Evolutionary conservation across 192 early-diverging fungal species (phyloP).

Genomic region (Phycomyces blakesleeanus): DNA sequence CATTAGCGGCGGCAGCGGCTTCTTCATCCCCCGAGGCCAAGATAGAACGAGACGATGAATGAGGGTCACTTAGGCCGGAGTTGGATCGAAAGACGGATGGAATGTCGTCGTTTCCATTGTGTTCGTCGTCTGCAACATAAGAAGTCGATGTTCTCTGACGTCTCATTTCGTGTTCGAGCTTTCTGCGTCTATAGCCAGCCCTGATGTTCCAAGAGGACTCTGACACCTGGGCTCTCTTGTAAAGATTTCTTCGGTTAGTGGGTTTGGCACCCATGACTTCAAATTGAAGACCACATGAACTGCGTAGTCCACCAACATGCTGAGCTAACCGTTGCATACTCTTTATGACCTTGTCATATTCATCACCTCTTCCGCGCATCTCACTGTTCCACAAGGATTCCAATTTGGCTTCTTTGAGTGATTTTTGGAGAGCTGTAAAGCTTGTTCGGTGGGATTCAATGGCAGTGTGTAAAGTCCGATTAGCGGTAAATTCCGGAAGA

Average conservation of each 20-base stretch:
- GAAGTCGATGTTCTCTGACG: constrained; percentile 12
- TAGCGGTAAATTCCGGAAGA: constrained; percentile 48
- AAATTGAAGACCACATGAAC: constrained; percentile 66
- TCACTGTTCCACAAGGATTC: constrained; percentile 48
- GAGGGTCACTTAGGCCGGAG: background rate
- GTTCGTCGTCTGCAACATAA: background rate
- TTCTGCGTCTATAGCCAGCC: constrained; percentile 28
- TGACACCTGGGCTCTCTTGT: background rate
- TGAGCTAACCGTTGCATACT: constrained; percentile 66
- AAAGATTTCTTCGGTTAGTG: background rate
- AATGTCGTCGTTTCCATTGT: background rate
- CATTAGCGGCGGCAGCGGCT: constrained; percentile 24
- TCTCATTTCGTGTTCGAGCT: constrained; percentile 30
- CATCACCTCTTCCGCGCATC: constrained; percentile 41
- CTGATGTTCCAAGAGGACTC: constrained; percentile 19
- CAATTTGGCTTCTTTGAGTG: constrained; percentile 53
- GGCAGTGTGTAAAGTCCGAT: constrained; percentile 52
- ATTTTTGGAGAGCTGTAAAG: constrained; percentile 54
- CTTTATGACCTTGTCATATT: constrained; percentile 49
- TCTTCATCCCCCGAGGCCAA: background rate
- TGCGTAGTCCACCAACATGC: constrained; percentile 65
- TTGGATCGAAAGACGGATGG: background rate
- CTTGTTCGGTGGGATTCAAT: constrained; percentile 59
- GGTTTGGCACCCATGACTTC: constrained; percentile 44
- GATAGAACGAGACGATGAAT: background rate